Conservation (phyloP, 2,329 filamentous ascomycete species). For the Lecanoromycetidae sp. region DNA sequence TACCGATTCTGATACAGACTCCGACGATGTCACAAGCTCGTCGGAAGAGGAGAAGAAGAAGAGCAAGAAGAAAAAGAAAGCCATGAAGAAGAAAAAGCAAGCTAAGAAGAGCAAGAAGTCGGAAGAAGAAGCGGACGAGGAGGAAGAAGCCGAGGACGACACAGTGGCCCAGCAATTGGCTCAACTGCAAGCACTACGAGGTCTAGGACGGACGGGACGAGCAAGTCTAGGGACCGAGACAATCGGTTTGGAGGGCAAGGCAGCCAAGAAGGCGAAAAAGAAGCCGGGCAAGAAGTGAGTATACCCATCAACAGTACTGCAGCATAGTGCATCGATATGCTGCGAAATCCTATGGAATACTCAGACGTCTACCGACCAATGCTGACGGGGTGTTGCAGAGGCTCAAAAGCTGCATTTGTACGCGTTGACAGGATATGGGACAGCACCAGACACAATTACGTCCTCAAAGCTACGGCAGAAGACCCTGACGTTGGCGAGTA, state of each 20-base stretch:
- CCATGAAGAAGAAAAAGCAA: conserved; percentile 26
- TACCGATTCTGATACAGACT: conserved; percentile 7
- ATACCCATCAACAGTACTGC: too few relatives aligned
- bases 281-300: conserved; percentile 27
- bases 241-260: conserved; percentile 12
- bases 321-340: too few relatives aligned
- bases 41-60: conserved; percentile 26
- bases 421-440: conserved; percentile 52
- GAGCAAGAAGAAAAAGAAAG: conserved; percentile 26
- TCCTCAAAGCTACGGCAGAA: conserved; percentile 53
- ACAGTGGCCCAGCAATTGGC: conserved; percentile 1
- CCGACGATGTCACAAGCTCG: conserved; percentile 11
- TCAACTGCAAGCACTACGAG: conserved; percentile 3
- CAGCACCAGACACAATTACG: conserved; percentile 50
- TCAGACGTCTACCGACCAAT: not conserved
- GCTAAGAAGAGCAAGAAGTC: conserved; percentile 14
- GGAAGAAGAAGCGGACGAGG: conserved; percentile 23
- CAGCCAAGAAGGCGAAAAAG: conserved; percentile 26
- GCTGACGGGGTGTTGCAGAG: conserved; percentile 23
- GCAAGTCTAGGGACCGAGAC: conserved; percentile 17
- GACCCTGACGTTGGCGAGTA: conserved; percentile 55
- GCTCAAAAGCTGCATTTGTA: conserved; percentile 53
- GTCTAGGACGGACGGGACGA: conserved; percentile 13
- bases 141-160: conserved; percentile 17
- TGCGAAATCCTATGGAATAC: too few relatives aligned